A percentile compares a stretch with the other conserved stretches of the same genome.
These are phyloP conservation scores for Solanum corneliomulleri DNA, from an alignment of 257 asterid species.

Conservation along the genomic window DNA sequence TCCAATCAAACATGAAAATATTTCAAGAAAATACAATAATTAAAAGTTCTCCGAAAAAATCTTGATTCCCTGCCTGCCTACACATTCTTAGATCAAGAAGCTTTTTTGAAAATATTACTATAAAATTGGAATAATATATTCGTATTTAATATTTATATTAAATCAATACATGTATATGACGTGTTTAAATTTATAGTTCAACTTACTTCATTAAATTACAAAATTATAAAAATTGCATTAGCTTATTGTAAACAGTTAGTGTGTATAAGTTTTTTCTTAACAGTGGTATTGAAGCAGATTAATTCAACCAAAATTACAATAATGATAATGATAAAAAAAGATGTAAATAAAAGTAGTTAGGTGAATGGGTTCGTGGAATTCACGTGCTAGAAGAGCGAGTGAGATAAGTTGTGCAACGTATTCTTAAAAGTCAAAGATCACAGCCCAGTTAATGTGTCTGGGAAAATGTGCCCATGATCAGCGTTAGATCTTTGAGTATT, in stretches of 20 bases:
- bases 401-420: neutral
- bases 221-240: too few species aligned
- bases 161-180: too few species aligned
- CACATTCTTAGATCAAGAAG: neutral
- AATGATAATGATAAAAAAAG: neutral
- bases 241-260: accelerated
- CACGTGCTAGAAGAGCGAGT: constrained; percentile 2
- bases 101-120: neutral
- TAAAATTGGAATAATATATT: too few species aligned
- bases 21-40: too few species aligned
- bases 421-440: constrained; percentile 13
- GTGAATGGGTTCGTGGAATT: neutral
- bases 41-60: too few species aligned
- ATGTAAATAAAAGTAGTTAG: neutral
- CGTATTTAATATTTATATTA: accelerated
- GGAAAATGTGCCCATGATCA: constrained; percentile 25
- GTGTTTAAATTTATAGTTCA: too few species aligned
- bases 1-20: too few species aligned
- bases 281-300: neutral
- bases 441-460: constrained; percentile 10
- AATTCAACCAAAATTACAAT: neutral
- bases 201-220: too few species aligned
- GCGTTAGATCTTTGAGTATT: constrained; percentile 18
- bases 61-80: neutral
- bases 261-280: neutral